Conservation (phyloP, 148 eudicot genomes). For the Gaultheria prostrata region DNA sequence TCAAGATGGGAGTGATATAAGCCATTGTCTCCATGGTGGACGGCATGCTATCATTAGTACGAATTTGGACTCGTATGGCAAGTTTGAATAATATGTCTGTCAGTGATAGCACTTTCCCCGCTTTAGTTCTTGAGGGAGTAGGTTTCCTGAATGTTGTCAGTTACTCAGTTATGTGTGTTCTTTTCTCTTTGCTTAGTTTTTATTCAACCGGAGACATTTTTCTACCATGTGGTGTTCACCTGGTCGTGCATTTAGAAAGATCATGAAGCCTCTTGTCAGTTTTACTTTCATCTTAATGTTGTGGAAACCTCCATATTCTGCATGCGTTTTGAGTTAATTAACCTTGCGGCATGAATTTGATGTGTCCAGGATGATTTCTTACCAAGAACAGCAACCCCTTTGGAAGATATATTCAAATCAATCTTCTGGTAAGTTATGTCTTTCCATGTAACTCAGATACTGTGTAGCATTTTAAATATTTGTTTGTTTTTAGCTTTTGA, state of each 20-base stretch:
- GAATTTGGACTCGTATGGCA: neutral
- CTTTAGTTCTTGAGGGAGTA: neutral
- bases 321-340: slow-evolving; percentile 7
- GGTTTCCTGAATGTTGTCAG: neutral
- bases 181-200: neutral
- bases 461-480: slow-evolving; percentile 1
- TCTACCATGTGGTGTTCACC: neutral
- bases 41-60: neutral
- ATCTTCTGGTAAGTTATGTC: slow-evolving; percentile 23
- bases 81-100: neutral
- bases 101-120: neutral
- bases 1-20: neutral
- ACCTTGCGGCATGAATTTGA: slow-evolving; percentile 10
- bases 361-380: slow-evolving; percentile 28
- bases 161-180: neutral
- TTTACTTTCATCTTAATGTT: neutral
- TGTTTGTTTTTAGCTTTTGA: neutral
- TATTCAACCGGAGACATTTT: neutral
- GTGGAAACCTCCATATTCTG: neutral
- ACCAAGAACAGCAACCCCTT: slow-evolving; percentile 30
- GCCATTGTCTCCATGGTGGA: neutral
- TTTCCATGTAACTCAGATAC: neutral
- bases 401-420: slow-evolving; percentile 30
- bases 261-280: neutral
- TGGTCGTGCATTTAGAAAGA: neutral